A percentile compares a stretch with the other conserved stretches of the same genome.
Evolutionary conservation across 164 flowering plant species (phyloP).

Genomic region (Chimonanthus praecox): DNA sequence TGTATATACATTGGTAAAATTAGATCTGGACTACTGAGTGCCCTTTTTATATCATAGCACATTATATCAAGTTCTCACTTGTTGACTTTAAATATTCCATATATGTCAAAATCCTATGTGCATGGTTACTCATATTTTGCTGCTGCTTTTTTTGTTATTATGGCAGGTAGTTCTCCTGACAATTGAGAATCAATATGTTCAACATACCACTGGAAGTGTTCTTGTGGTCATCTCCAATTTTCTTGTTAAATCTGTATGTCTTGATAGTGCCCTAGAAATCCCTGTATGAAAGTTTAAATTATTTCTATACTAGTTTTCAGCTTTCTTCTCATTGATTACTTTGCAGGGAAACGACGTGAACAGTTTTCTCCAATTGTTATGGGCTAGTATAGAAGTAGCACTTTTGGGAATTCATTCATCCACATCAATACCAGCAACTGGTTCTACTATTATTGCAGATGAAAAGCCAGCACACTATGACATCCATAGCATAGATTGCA

Average conservation of each 20-base stretch:
- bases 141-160: neutral
- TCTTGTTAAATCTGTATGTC: slow-evolving; percentile 42
- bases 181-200: slow-evolving; percentile 39
- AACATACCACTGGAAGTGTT: slow-evolving; percentile 47
- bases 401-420: slow-evolving; percentile 23
- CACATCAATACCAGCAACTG: slow-evolving; percentile 7
- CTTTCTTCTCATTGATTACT: slow-evolving; percentile 8
- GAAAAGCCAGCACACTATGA: neutral
- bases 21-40: neutral
- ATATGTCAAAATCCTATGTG: neutral
- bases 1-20: slow-evolving; percentile 36
- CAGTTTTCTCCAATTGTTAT: slow-evolving; percentile 35
- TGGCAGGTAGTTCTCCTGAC: slow-evolving; percentile 46
- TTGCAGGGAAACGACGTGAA: slow-evolving; percentile 54
- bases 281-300: neutral
- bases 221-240: slow-evolving; percentile 48
- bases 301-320: neutral
- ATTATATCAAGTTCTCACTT: neutral
- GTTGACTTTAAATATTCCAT: neutral
- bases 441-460: neutral
- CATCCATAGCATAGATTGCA: slow-evolving; percentile 6
- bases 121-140: no score
- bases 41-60: neutral
- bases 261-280: neutral
- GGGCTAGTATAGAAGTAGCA: slow-evolving; percentile 35